Base-by-base conservation (phyloP, 2,329 filamentous ascomycete genomes). In the Xylariaceae sp. region DNA sequence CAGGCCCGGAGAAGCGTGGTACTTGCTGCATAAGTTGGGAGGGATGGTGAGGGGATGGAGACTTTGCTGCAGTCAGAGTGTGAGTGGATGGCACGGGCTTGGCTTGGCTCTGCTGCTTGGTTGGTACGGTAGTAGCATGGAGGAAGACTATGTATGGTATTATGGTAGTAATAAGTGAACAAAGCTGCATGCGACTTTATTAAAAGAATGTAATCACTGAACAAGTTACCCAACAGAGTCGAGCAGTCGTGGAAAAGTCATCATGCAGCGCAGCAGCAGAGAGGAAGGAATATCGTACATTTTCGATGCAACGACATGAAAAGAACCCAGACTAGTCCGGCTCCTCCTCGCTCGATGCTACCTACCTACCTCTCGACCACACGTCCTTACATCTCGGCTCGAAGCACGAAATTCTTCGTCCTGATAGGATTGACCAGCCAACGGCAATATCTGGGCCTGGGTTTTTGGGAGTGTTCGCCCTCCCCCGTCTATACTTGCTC, bases 1-100 rank as follows among this genome's bases (percentile, higher is more conserved):
- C 35, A 37, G 53, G 35, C 23, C 56, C 54, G 39, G 37, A 42
- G 56, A 63, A 61, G 61, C 56, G 58, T 54, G 59, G 62, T 57
- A 55, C 57, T 63, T 63, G 18, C 52, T 37, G 15, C 49, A 53
- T 53, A 61, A 61, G 53, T 34, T 35, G 42, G 42, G n/a, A n/a
- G 42, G 10, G 47, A 47, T 30, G 23, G 23, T 30, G 23, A 30
- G 23, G 23, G 23, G 23, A 30, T 30, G 23, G 23, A 30, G 23
- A 30, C 23, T 30, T 30, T 30, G 23, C 23, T 30, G 55, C 23
- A 51, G 47, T 44, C n/a, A 35, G 18, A 4, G 11, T 23, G 2
- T 30, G 10, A 15, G 6, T 49, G 45, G 15, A 45, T 7, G 47
- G 35, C 23, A 30, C 51, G 23, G 30, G 55, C 42, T 52, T 44